Evolutionary conservation across 2,329 filamentous ascomycete species (phyloP).

Genomic region (Colletotrichum paranaense): DNA sequence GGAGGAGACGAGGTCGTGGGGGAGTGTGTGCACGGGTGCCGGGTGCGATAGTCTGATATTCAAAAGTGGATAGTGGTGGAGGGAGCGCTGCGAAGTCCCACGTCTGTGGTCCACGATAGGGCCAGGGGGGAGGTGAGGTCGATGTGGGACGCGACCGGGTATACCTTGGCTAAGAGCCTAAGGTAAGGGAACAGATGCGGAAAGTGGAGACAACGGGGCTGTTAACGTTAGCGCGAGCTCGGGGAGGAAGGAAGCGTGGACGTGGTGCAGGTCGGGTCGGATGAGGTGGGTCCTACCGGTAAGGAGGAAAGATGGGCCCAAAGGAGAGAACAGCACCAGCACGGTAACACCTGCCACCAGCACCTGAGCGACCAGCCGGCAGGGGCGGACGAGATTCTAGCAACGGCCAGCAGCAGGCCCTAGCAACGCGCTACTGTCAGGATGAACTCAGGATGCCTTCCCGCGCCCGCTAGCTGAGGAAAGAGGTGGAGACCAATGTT

Average conservation of each 20-base stretch:
- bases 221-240: constrained; percentile 1
- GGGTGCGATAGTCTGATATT: neutral
- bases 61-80: neutral
- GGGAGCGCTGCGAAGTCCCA: neutral
- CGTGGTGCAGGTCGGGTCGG: constrained; percentile 11
- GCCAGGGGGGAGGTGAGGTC: neutral
- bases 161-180: neutral
- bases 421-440: constrained; percentile 1
- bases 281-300: too few relatives aligned
- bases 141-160: neutral
- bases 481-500: neutral
- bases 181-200: neutral
- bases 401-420: neutral
- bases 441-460: constrained; percentile 5
- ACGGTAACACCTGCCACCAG: neutral
- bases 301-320: constrained; percentile 22
- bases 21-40: neutral
- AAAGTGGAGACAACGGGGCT: neutral
- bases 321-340: constrained; percentile 30
- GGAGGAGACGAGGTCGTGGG: neutral
- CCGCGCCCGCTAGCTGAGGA: neutral
- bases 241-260: neutral
- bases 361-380: neutral
- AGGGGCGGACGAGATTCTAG: neutral
- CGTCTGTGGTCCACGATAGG: neutral